Base-by-base conservation (phyloP, 1,139 yeast genomes). In the Arxiozyma heterogenica region DNA sequence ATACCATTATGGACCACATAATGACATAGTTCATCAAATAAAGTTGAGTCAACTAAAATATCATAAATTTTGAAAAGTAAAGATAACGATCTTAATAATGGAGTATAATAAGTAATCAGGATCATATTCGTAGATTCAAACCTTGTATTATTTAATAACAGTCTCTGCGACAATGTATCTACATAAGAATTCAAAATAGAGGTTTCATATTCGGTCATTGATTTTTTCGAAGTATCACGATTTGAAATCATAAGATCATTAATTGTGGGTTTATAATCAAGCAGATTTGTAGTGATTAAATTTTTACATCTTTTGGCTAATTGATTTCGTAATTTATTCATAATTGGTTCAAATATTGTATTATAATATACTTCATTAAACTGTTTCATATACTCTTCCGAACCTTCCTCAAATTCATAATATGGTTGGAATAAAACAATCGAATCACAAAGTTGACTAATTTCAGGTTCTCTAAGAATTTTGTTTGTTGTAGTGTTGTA, bases 21-120 rank as follows among this genome's bases (percentile, higher is more conserved):
- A 66, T 90, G 96, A 0, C 97, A 96, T 58, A 91, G 71, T 64
- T 89, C 96, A 64, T 90, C 96, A 71, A 91, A 91, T 1, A 90
- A 87, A 11, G 80, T 74, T 1, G 86, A 81, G 59, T 84, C 83
- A 27, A 91, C 79, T 3, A 49, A 27, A 60, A 90, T 74, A 64
- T 88, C 95, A 65, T 89, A 87, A 23, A 91, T 84, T 64, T 82
- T 86, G 25, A 91, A 84, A 41, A 91, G 72, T 18, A 91, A 71
- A 0, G 86, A 78, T 46, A 90, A 72, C 0, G 96, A 84, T 55
- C 80, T 81, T 1, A 81, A 79, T 53, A 91, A 75, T 0, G 97
- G 96, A 11, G 88, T 82, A 65, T 86, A 90, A 64, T 85, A 77
- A 74, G 58, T 78, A 63, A 54, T 76, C 53, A 42, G 20, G 9